Conservation (phyloP, 805 yeast genomes). For the Yarrowia sp. region DNA sequence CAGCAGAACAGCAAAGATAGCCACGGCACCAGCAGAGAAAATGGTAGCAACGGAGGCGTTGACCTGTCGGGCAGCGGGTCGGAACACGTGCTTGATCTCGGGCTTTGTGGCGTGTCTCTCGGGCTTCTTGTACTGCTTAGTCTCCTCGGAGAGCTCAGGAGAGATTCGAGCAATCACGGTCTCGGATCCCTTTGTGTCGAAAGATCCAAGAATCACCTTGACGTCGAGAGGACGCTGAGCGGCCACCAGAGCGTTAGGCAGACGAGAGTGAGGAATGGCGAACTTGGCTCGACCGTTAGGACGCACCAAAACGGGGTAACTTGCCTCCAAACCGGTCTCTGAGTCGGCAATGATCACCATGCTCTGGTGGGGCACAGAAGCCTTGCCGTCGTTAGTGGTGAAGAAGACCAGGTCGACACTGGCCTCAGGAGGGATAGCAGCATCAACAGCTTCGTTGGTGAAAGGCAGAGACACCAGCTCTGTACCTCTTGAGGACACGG, state of each 20-base stretch:
- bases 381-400: slow-evolving; percentile 9
- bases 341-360: slow-evolving; percentile 18
- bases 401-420: slow-evolving; percentile 12
- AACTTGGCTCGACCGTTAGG: slow-evolving; percentile 39
- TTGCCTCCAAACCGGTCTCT: slow-evolving; percentile 34
- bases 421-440: slow-evolving; percentile 7
- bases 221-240: slow-evolving; percentile 32
- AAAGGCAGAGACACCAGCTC: slow-evolving; percentile 17
- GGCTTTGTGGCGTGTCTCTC: slow-evolving; percentile 46
- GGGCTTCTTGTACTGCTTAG: slow-evolving; percentile 25
- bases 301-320: slow-evolving; percentile 36
- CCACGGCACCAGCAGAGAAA: slow-evolving; percentile 49
- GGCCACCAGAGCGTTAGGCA: slow-evolving; percentile 38
- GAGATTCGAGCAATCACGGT: slow-evolving; percentile 29
- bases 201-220: slow-evolving; percentile 37
- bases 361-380: slow-evolving; percentile 8
- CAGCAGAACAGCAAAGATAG: slow-evolving; percentile 46
- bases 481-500: slow-evolving; percentile 2
- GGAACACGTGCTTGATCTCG: slow-evolving; percentile 65
- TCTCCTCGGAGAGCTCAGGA: slow-evolving; percentile 26
- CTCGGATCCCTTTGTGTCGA: slow-evolving; percentile 33
- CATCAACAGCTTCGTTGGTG: slow-evolving; percentile 2
- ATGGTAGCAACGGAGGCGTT: slow-evolving; percentile 51
- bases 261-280: slow-evolving; percentile 35
- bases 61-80: slow-evolving; percentile 52